phyloP scores from a whole-genome alignment of 805 yeast species.

The Starmerella scarabaei region DNA sequence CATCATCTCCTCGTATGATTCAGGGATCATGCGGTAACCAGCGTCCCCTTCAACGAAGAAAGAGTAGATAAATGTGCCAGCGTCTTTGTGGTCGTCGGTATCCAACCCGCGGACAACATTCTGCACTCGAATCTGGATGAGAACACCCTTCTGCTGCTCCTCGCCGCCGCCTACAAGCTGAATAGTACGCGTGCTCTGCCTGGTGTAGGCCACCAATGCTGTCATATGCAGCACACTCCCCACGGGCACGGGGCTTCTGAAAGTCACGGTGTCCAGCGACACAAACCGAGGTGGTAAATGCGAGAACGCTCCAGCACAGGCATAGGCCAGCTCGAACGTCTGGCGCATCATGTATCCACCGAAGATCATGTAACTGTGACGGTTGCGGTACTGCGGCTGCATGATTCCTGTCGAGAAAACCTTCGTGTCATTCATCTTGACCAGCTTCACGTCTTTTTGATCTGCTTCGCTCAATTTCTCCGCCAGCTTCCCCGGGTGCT shows the following conservation, averaged over 20 bases:
- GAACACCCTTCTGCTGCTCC: slow-evolving; percentile 41
- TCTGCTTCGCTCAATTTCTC: background rate
- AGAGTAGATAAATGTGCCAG: slow-evolving; percentile 81
- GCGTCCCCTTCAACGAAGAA: slow-evolving; percentile 46
- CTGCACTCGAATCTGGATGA: slow-evolving; percentile 81
- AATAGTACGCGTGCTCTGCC: slow-evolving; percentile 33
- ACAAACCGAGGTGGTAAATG: slow-evolving; percentile 78
- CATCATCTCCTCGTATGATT: slow-evolving; percentile 85
- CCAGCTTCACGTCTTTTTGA: slow-evolving; percentile 28
- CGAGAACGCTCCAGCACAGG: slow-evolving; percentile 81
- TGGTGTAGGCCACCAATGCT: slow-evolving; percentile 77
- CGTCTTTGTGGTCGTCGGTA: slow-evolving; percentile 46
- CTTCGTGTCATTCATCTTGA: slow-evolving; percentile 58
- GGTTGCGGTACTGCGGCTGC: slow-evolving; percentile 94
- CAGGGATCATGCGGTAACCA: slow-evolving; percentile 63
- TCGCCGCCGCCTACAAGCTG: slow-evolving; percentile 31
- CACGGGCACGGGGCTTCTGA: slow-evolving; percentile 90
- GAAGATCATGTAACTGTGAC: slow-evolving; percentile 87
- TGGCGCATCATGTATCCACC: slow-evolving; percentile 91
- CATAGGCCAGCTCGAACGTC: slow-evolving; percentile 85
- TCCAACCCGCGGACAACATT: slow-evolving; percentile 62
- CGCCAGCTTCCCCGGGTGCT: background rate
- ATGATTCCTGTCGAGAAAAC: slow-evolving; percentile 69
- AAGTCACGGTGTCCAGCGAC: slow-evolving; percentile 79
- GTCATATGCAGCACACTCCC: slow-evolving; percentile 77